Conservation (phyloP, 768 basidiomycete species). For the Rhizopogon vulgaris region DNA sequence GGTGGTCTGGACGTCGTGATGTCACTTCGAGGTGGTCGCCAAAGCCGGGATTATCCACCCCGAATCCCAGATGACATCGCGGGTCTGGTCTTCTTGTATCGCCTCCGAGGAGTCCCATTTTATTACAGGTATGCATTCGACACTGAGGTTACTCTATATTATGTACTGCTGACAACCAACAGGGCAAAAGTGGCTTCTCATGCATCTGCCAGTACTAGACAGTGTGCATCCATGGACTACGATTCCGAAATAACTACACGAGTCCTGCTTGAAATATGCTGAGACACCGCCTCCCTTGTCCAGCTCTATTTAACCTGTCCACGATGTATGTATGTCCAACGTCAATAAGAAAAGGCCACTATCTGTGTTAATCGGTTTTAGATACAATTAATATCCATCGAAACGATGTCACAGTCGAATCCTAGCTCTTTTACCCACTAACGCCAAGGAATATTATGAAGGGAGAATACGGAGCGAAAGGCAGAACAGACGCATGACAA, state of each 20-base stretch:
- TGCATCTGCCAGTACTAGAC: no score
- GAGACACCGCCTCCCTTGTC: no score
- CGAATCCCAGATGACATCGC: slow-evolving; percentile 17
- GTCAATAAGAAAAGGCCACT: background rate
- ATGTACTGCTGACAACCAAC: background rate
- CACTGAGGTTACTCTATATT: background rate
- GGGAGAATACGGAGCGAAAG: background rate
- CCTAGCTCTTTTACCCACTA: background rate
- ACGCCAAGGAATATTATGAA: background rate
- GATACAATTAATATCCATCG: background rate
- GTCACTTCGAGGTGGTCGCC: slow-evolving; percentile 17
- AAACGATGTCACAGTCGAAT: background rate
- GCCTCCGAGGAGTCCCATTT: slow-evolving; percentile 22
- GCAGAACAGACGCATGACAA: no score
- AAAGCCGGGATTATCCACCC: slow-evolving; percentile 12
- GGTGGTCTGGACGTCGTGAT: slow-evolving; percentile 45
- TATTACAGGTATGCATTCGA: slow-evolving; percentile 18
- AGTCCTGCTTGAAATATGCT: background rate
- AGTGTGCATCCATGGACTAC: no score
- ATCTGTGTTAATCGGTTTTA: background rate
- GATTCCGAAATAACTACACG: no score
- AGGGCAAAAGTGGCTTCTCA: background rate
- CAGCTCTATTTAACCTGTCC: background rate
- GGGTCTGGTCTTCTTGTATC: slow-evolving; percentile 20
- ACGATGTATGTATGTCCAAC: background rate